Conservation (phyloP, 1,284 basidiomycete genomes). For the Golubevia sp. region DNA sequence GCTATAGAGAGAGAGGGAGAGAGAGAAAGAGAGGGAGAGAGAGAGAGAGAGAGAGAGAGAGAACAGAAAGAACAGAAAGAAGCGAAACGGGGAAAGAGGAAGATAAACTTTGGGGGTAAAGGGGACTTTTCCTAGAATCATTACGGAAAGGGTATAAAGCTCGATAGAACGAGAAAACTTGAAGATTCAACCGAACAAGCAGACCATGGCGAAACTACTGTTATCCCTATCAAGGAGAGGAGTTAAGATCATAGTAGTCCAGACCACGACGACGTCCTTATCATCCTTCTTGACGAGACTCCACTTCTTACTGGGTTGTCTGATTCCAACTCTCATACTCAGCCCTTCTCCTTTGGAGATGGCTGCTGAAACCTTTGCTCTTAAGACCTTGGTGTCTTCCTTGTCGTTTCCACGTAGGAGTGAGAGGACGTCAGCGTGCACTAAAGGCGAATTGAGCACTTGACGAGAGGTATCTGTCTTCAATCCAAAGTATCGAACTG, state of each 20-base stretch:
- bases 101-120: too few relatives aligned
- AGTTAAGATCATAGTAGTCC: slow-evolving; percentile 11
- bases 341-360: slow-evolving; percentile 4
- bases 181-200: slow-evolving; percentile 10
- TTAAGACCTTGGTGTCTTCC: slow-evolving; percentile 3
- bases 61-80: too few relatives aligned
- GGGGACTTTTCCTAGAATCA: too few relatives aligned
- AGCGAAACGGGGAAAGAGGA: too few relatives aligned
- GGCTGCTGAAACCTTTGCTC: neutral
- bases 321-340: slow-evolving; percentile 3
- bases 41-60: too few relatives aligned
- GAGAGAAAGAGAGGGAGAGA: too few relatives aligned
- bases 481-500: slow-evolving; percentile 9
- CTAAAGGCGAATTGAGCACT: neutral
- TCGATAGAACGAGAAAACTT: too few relatives aligned
- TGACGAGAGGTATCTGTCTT: neutral
- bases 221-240: slow-evolving; percentile 15
- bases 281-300: neutral
- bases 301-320: slow-evolving; percentile 2
- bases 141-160: too few relatives aligned
- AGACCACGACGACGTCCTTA: neutral
- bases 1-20: too few relatives aligned
- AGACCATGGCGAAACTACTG: slow-evolving; percentile 12
- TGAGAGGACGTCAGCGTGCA: slow-evolving; percentile 6
- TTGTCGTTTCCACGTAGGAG: slow-evolving; percentile 2